Percentiles rank a stretch among this genome's conserved stretches.
These are phyloP conservation scores for Radiomyces spectabilis DNA, from an alignment of 192 early-diverging fungal genomes.

Conservation along the genomic window DNA sequence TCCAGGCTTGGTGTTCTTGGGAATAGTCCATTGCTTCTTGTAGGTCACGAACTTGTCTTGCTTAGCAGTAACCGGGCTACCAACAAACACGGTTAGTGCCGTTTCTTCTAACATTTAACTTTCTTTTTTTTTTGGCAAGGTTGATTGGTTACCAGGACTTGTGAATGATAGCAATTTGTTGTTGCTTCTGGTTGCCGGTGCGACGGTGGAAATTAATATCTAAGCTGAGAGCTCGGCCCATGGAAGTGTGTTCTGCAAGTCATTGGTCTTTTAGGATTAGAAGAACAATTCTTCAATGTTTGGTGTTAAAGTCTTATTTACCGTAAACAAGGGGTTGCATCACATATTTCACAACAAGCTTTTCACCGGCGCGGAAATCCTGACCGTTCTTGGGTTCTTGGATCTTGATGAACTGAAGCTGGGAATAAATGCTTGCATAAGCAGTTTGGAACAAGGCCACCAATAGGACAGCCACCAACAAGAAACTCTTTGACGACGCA, in stretches of 20 bases:
- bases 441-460: conserved; percentile 13
- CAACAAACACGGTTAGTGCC: background rate
- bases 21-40: conserved; percentile 18
- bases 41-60: conserved; percentile 23
- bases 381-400: conserved; percentile 14
- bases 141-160: conserved; percentile 4
- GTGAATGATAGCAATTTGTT: conserved; percentile 11
- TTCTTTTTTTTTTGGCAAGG: conserved; percentile 6
- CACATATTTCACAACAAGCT: conserved; percentile 17
- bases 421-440: conserved; percentile 16
- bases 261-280: background rate
- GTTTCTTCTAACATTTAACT: background rate
- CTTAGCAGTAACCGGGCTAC: conserved; percentile 23
- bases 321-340: conserved; percentile 26
- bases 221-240: conserved; percentile 20
- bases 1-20: conserved; percentile 21
- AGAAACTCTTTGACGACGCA: background rate
- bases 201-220: conserved; percentile 23
- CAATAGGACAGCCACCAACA: conserved; percentile 8
- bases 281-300: background rate
- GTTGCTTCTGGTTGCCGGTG: conserved; percentile 15
- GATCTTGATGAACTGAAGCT: conserved; percentile 30
- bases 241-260: conserved; percentile 16
- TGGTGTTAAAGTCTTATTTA: conserved; percentile 1
- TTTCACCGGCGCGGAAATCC: conserved; percentile 15